Percentiles rank a stretch among this genome's conserved stretches.
These are phyloP conservation scores for Calocybe gangraenosa DNA, from an alignment of 768 basidiomycete genomes.

Conservation along the genomic window DNA sequence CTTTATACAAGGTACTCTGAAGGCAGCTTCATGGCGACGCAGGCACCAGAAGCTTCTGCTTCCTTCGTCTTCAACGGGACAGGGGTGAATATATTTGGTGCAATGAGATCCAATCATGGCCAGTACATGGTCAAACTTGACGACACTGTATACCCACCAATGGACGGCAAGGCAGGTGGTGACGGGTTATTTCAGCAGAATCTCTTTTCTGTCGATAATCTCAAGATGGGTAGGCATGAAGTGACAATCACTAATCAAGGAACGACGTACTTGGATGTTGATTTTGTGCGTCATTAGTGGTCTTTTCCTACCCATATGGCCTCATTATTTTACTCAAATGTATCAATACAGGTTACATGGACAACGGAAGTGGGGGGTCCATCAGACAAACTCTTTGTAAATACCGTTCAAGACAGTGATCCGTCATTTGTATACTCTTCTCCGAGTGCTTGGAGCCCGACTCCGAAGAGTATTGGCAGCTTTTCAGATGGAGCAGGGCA, in stretches of 20 bases:
- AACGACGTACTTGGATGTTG: constrained; percentile 36
- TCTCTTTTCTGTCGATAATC: constrained; percentile 31
- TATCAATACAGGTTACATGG: constrained; percentile 27
- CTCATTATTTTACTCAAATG: neutral
- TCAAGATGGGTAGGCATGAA: constrained; percentile 31
- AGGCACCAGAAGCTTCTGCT: constrained; percentile 25
- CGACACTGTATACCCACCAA: constrained; percentile 19
- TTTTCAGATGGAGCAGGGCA: constrained; percentile 41
- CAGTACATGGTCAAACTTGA: constrained; percentile 40
- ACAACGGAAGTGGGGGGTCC: constrained; percentile 22
- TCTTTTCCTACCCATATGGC: neutral
- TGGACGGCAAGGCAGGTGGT: constrained; percentile 24
- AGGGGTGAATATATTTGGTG: constrained; percentile 45
- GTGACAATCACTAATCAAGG: constrained; percentile 31
- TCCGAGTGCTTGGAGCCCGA: constrained; percentile 28
- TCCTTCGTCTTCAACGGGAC: constrained; percentile 47
- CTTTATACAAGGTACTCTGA: constrained; percentile 25
- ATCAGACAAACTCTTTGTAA: constrained; percentile 20
- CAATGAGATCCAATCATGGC: constrained; percentile 45
- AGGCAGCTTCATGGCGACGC: constrained; percentile 36
- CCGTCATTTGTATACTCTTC: constrained; percentile 32
- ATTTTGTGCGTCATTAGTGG: constrained; percentile 35
- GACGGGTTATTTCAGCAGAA: constrained; percentile 34
- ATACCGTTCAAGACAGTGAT: constrained; percentile 31
- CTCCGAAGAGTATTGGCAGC: constrained; percentile 25